Conservation (phyloP, 2,329 filamentous ascomycete genomes). For the Ceratocystis harringtonii region DNA sequence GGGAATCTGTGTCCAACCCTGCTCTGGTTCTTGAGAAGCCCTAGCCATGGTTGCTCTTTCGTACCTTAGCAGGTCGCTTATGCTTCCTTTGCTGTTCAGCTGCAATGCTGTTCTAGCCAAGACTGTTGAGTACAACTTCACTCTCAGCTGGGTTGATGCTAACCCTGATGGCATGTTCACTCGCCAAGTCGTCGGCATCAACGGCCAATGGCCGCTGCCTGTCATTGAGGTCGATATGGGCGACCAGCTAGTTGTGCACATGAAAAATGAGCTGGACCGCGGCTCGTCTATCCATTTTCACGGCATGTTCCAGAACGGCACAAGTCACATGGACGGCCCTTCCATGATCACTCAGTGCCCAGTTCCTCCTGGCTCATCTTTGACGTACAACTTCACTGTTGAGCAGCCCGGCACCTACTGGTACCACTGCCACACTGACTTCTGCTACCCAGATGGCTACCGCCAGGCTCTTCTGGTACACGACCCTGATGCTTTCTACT, state of each 20-base stretch:
- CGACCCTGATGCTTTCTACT: constrained; percentile 36
- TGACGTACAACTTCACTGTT: constrained; percentile 44
- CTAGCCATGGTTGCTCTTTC: constrained; percentile 7
- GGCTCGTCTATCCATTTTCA: constrained; percentile 44
- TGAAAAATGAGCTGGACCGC: constrained; percentile 36
- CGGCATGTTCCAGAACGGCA: constrained; percentile 44
- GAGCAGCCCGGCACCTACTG: constrained; percentile 45
- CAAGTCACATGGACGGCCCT: constrained; percentile 45
- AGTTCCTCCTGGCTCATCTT: constrained; percentile 35
- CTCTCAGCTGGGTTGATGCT: constrained; percentile 44
- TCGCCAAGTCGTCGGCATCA: constrained; percentile 49
- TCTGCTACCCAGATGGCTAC: constrained; percentile 44
- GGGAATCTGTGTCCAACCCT: constrained; percentile 3
- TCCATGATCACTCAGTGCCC: constrained; percentile 41
- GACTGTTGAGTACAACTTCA: constrained; percentile 42
- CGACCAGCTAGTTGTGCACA: constrained; percentile 35
- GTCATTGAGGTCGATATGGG: constrained; percentile 39
- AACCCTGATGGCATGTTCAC: constrained; percentile 43
- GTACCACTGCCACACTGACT: constrained; percentile 41
- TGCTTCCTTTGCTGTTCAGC: constrained; percentile 17
- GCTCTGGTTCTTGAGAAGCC: background rate
- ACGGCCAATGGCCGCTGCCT: constrained; percentile 50
- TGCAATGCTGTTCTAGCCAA: constrained; percentile 21
- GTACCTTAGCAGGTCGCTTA: background rate
- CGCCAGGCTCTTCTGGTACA: constrained; percentile 41